Conservation (phyloP, 331 rosid genomes). For the Quercus phellos region DNA sequence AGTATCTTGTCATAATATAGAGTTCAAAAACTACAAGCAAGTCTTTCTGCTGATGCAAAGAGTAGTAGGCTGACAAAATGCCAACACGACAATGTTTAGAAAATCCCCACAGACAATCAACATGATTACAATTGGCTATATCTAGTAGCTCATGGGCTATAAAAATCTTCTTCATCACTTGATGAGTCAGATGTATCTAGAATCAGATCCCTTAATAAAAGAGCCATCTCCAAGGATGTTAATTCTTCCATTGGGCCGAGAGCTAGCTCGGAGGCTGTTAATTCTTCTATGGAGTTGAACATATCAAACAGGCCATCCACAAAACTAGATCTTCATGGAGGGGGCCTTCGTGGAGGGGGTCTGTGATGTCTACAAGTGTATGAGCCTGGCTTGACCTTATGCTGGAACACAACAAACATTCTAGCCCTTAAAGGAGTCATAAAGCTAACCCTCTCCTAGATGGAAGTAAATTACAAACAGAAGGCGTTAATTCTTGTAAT, state of each 20-base stretch:
- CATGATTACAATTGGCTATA: conserved; percentile 1
- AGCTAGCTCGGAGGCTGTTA: neutral
- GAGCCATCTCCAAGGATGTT: conserved; percentile 26
- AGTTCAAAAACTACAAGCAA: conserved; percentile 8
- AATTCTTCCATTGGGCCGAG: neutral
- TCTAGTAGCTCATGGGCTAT: conserved; percentile 21
- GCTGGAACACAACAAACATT: conserved; percentile 61
- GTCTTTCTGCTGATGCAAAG: neutral
- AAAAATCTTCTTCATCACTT: conserved; percentile 36
- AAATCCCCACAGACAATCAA: neutral
- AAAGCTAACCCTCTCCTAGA: conserved; percentile 36
- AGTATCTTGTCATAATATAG: neutral
- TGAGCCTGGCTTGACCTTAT: conserved; percentile 48
- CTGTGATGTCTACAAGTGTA: conserved; percentile 46
- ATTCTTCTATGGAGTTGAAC: conserved; percentile 31
- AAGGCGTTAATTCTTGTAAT: conserved; percentile 20
- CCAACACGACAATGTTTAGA: conserved; percentile 9
- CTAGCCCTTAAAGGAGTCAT: conserved; percentile 46
- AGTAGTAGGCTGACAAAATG: conserved; percentile 1
- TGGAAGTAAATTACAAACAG: conserved; percentile 30
- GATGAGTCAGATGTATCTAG: conserved; percentile 29
- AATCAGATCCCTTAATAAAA: conserved; percentile 28
- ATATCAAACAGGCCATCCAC: conserved; percentile 29
- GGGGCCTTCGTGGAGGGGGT: conserved; percentile 34
- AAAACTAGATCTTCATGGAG: conserved; percentile 13